phyloP scores from a whole-genome alignment of 225 moss, liverwort and hornwort species.

The Marchantia paleacea region DNA sequence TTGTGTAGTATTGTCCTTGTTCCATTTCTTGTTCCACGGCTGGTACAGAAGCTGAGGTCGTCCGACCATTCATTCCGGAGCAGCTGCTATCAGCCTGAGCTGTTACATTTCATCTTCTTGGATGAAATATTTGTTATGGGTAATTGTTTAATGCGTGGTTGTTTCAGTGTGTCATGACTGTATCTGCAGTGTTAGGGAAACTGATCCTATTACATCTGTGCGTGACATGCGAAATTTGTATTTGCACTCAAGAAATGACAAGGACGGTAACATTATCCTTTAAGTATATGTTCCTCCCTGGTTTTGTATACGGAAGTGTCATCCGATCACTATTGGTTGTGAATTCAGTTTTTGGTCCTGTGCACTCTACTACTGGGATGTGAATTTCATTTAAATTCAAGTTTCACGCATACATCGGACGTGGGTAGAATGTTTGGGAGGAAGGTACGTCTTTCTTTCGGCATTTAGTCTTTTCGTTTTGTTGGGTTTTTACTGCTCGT shows the following conservation, averaged over 20 bases:
- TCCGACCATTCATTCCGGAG: slow-evolving; percentile 32
- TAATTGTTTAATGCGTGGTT: slow-evolving; percentile 44
- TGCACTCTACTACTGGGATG: not conserved
- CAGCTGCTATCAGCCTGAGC: slow-evolving; percentile 28
- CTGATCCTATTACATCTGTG: slow-evolving; percentile 22
- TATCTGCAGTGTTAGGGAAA: slow-evolving; percentile 27
- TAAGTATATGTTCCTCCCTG: slow-evolving; percentile 35
- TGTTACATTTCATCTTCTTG: slow-evolving; percentile 40
- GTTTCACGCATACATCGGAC: no score
- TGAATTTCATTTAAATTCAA: no score
- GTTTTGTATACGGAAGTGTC: slow-evolving; percentile 21
- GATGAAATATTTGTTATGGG: slow-evolving; percentile 48
- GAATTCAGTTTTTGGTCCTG: not conserved
- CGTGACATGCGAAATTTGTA: slow-evolving; percentile 32
- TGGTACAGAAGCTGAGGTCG: slow-evolving; percentile 31
- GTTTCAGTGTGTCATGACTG: slow-evolving; percentile 36
- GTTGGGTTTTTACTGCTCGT: no score
- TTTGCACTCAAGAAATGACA: slow-evolving; percentile 42
- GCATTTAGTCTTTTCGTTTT: no score
- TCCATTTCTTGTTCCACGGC: slow-evolving; percentile 41
- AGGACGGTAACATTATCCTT: slow-evolving; percentile 40
- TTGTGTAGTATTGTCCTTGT: slow-evolving; percentile 41
- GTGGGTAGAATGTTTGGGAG: no score
- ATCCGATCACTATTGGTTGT: not conserved
- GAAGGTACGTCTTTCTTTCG: no score